Base-by-base conservation (phyloP, 2,329 filamentous ascomycete species). In the Aspergillus aculeatinus region DNA sequence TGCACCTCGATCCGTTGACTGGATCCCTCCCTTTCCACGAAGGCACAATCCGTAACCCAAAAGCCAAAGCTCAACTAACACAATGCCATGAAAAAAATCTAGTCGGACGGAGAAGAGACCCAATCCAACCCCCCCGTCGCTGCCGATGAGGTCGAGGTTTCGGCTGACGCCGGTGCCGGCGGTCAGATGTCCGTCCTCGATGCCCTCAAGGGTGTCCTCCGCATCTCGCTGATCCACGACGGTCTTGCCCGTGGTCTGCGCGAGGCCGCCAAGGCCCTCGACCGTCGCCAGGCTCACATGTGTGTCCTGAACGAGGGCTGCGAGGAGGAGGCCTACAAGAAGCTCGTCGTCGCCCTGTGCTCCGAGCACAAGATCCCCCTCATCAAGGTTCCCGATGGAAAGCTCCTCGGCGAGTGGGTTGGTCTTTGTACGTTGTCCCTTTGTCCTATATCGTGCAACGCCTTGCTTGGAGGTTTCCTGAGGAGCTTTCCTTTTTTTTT, bases 71-170 rank as follows among this genome's bases (percentile, higher is more conserved):
- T 12, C 33, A 55, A 55, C 68, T 69, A 67, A 72, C 66, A 21
- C 44, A 29, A 29, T 49, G 9, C 14, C 3, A 39, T 31, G 21
- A 12, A 16, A 23, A 12, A 19, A 12, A 55, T 53, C 65, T 72
- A 97, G 95, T 98, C 94, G 92, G 94, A 98, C 92, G 94, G 94
- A 98, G 95, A 98, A 97, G 94, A 98, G 90, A 92, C 89, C 83
- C 89, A 87, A 82, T 88, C 89, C 81, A 75, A 75, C 74, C 74
- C 70, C 67, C 89, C 91, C 82, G 78, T 82, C 72, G 81, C 78
- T 79, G 92, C 84, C 76, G 86, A 88, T 74, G 95, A 97, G 86
- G 93, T 98, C 82, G 94, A 98, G 84, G 92, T 97, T 80, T 89
- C 89, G 79, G 92, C 90, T 82, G 93, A 96, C 84, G 89, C 89